Evolutionary conservation across 495 filamentous ascomycete genomes (phyloP), one percentile per base, ranked within the genome.

Genomic region (Trichocladium antarcticum): DNA sequence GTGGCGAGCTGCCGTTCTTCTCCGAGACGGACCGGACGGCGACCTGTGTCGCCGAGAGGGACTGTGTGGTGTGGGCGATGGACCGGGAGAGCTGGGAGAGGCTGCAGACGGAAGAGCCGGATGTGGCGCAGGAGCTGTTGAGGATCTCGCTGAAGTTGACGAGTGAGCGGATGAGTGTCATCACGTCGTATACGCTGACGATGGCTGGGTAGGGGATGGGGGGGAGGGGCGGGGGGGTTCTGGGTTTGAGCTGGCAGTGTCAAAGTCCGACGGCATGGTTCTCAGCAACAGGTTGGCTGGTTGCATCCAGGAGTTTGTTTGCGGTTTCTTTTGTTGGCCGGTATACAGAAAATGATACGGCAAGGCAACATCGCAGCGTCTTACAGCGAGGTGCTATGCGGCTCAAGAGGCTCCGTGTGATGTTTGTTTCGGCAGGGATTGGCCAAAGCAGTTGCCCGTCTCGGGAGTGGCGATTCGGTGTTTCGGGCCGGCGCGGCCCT

Each of bases 1-100:
- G 90, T 59, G 92, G 92, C 21, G 92, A 98, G 66, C 66, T 97
- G 45, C 92, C 92, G 0, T 98, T 98, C 70, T 98, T 98, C 66
- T 84, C 82, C 14, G 84, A 87, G 57, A 95, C 89, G 0, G 75
- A 78, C 22, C 76, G 92, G 32, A 96, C 88, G 6, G 87, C 87
- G 15, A 95, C 86, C 1, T 88, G 94, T 20, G 72, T 79, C 46
- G 82, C 84, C 0, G 89, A 96, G 58, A 79, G 82, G 40, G 79
- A 89, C 53, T 83, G 81, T 48, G 80, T 90, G 12, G 79, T 82
- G 12, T 98, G 92, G 92, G 67, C 82, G 55, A 70, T 98, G 68
- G 80, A 78, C 42, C 65, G 63, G 44, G 72, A 77, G 54, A 71
- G 72, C 28, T 98, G 88, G 87, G 72, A 71, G 42, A 74, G 67